These are phyloP conservation scores for Hyaloperonospora arabidopsidis DNA, from an alignment of 352 stramenopile genomes.

Conservation along the genomic window DNA sequence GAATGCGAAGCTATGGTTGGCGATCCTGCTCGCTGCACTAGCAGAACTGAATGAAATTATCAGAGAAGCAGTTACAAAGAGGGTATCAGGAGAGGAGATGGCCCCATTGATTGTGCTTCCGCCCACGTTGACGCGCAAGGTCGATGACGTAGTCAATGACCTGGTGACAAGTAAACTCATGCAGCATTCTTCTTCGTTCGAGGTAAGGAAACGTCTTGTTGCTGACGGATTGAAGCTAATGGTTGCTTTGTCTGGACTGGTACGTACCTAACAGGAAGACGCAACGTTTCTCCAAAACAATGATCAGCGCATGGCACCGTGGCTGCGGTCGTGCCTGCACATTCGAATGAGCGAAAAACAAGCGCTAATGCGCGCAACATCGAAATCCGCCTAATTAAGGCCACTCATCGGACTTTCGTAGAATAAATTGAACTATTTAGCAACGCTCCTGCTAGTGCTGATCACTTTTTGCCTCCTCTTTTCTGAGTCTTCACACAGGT, in stretches of 20 bases:
- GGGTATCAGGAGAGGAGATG: slow-evolving; percentile 3
- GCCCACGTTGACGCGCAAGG: slow-evolving; percentile 21
- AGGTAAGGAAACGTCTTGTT: slow-evolving; percentile 22
- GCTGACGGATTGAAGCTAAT: background rate
- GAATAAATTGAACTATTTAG: slow-evolving; percentile 25
- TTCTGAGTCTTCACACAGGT: slow-evolving; percentile 18
- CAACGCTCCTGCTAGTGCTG: background rate
- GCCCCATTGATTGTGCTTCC: slow-evolving; percentile 24
- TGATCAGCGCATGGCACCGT: slow-evolving; percentile 43
- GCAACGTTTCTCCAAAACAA: slow-evolving; percentile 38
- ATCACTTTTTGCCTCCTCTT: slow-evolving; percentile 3
- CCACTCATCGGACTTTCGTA: slow-evolving; percentile 4
- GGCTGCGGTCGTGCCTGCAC: slow-evolving; percentile 57
- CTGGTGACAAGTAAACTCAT: slow-evolving; percentile 18
- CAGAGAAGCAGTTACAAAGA: slow-evolving; percentile 19
- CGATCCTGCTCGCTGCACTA: slow-evolving; percentile 38
- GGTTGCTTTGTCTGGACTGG: background rate
- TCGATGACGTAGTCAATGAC: slow-evolving; percentile 16
- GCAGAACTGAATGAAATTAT: slow-evolving; percentile 42
- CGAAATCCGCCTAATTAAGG: slow-evolving; percentile 12
- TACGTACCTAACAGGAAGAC: slow-evolving; percentile 37
- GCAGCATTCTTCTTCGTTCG: slow-evolving; percentile 23
- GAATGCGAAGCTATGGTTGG: slow-evolving; percentile 46
- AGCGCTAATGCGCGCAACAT: slow-evolving; percentile 17
- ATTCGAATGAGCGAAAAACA: slow-evolving; percentile 65